Base-by-base conservation (phyloP, 495 filamentous ascomycete species). In the Penicillium bialowiezense region DNA sequence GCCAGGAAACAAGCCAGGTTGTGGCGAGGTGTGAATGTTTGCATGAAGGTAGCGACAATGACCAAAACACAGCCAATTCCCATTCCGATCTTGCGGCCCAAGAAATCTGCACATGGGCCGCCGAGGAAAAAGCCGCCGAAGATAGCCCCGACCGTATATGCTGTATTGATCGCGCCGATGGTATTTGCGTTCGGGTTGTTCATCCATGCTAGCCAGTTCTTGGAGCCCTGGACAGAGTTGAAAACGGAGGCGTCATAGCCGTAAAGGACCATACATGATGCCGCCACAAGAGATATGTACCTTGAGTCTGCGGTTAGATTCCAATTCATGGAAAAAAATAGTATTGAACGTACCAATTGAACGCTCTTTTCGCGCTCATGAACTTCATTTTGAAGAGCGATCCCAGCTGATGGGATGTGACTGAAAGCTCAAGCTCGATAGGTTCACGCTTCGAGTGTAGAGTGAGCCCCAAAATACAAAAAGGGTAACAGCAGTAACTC, bases 161-260 rank as follows among this genome's bases (percentile, higher is more conserved):
- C 72, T 7, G 81, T 86, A 44, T 84, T 86, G 49, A 84, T 66
- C 10, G 74, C 66, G 5, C 80, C 82, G 43, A 83, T 77, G 24
- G 72, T 60, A 26, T 77, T 69, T 2, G 71, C 48, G 41, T 72
- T 73, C 3, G 77, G 73, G 20, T 81, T 45, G 47, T 80, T 69
- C 62, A 86, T 84, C 59, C 71, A 84, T 13, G 70, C 72, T 6
- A 77, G 62, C 82, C 82, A 85, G 53, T 83, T 78, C 7, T 72
- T 59, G 7, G 76, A 81, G 20, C 75, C 77, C 55, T 82, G 81
- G 15, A 84, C 77, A 18, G 80, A 80, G 59, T 85, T 85, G 70
- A 75, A 86, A 8, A 85, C 80, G 1, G 80, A 83, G 20, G 81
- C 80, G 73, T 86, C 82, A 51, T 83, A 86, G 9, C 83, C 82